Percentiles rank a stretch among this genome's conserved stretches.
phyloP scores from a whole-genome alignment of 176 grass and related monocot species.

The Saccharum officinarum region DNA sequence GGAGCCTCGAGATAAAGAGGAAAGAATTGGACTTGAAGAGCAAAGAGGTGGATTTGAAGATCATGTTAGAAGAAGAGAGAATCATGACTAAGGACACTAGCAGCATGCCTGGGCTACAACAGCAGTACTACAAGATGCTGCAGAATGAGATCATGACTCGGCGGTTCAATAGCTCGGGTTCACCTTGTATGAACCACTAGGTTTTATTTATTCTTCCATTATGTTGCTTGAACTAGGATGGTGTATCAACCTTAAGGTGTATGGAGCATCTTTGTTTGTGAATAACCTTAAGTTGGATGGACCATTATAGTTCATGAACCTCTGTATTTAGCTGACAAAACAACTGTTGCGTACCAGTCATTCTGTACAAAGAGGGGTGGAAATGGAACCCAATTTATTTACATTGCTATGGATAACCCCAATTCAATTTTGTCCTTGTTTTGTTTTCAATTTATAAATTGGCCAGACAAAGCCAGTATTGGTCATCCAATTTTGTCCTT shows the following conservation, averaged over 20 bases:
- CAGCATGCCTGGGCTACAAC: not conserved
- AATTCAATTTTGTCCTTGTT: not conserved
- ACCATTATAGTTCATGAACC: not conserved
- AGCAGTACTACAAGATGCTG: conserved; percentile 24
- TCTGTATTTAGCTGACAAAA: not conserved
- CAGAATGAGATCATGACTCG: conserved; percentile 19
- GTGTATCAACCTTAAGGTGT: not conserved
- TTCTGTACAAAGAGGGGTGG: not conserved
- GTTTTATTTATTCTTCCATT: not conserved
- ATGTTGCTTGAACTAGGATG: not conserved
- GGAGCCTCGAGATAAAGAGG: conserved; percentile 1
- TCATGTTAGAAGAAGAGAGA: conserved; percentile 28
- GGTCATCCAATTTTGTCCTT: no score
- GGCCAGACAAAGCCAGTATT: no score
- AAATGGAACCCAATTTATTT: not conserved
- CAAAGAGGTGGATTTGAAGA: conserved; percentile 33
- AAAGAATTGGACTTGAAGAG: conserved; percentile 26
- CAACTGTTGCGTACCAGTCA: not conserved
- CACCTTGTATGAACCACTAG: not conserved
- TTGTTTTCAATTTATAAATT: no score
- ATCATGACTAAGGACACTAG: conserved; percentile 19
- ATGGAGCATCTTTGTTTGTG: not conserved
- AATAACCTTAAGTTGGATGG: not conserved
- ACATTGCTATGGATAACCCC: not conserved
- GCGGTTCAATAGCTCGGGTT: not conserved